These are phyloP conservation scores for Rubus idaeus DNA, from an alignment of 306 rosid genomes.

Conservation along the genomic window DNA sequence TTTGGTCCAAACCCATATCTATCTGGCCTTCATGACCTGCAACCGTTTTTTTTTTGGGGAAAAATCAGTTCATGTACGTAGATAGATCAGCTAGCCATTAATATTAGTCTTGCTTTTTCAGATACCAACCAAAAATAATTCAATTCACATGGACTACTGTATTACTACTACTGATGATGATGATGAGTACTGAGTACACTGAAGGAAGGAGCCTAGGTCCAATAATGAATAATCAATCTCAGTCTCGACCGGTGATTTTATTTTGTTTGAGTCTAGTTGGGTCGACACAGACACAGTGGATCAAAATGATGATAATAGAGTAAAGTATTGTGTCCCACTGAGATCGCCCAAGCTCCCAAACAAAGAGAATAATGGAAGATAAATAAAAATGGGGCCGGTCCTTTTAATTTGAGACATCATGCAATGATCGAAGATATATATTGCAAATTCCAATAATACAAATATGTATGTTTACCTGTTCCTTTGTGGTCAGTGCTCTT, in stretches of 20 bases:
- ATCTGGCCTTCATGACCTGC: constrained; percentile 54
- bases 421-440: not conserved
- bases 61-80: constrained; percentile 12
- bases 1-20: constrained; percentile 42
- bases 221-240: not conserved
- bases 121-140: constrained; percentile 56
- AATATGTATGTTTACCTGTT: constrained; percentile 45
- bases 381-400: constrained; percentile 29
- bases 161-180: constrained; percentile 8
- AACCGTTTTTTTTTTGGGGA: constrained; percentile 16
- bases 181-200: not conserved
- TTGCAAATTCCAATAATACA: constrained; percentile 25
- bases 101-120: constrained; percentile 46
- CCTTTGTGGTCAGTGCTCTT: constrained; percentile 74
- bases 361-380: constrained; percentile 51
- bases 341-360: constrained; percentile 38
- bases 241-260: constrained; percentile 14
- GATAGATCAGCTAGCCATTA: not conserved
- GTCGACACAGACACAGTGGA: not conserved
- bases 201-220: not conserved
- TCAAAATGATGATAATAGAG: constrained; percentile 39
- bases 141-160: constrained; percentile 20
- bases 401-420: not conserved
- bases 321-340: constrained; percentile 32
- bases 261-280: constrained; percentile 22